phyloP scores from a whole-genome alignment of 2,329 filamentous ascomycete genomes.

The Trichoderma polysporum region DNA sequence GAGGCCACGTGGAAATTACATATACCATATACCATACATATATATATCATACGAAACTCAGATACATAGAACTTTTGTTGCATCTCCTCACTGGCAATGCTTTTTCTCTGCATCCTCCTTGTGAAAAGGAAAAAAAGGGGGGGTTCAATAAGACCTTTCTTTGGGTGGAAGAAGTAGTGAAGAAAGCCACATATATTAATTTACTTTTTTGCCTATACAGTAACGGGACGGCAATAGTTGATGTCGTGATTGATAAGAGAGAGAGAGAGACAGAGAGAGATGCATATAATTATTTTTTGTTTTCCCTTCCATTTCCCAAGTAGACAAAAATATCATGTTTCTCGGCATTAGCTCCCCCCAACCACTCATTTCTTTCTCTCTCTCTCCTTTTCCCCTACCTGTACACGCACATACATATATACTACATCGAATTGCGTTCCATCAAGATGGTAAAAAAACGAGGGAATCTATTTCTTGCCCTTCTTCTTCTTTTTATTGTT shows the following conservation, averaged over 20 bases:
- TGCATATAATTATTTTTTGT: neutral
- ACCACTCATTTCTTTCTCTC: too few species aligned
- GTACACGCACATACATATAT: neutral
- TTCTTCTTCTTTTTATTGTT: conserved; percentile 56
- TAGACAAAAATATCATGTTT: neutral
- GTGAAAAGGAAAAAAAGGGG: neutral
- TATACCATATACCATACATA: neutral
- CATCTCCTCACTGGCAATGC: neutral
- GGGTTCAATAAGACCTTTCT: too few species aligned
- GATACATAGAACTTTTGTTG: neutral
- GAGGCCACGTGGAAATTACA: conserved; percentile 11
- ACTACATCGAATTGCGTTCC: neutral
- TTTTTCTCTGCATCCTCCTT: neutral
- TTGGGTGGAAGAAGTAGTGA: neutral
- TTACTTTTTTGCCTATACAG: too few species aligned
- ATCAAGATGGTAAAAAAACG: too few species aligned
- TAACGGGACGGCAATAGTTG: neutral
- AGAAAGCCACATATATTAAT: neutral
- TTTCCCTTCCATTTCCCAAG: neutral
- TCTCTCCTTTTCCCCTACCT: neutral
- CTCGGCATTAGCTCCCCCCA: neutral
- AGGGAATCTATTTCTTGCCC: conserved; percentile 50
- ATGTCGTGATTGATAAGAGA: neutral
- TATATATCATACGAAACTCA: neutral
- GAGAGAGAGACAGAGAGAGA: neutral